Evolutionary conservation across 345 rosid species (phyloP).

Genomic region (Turritis glabra): DNA sequence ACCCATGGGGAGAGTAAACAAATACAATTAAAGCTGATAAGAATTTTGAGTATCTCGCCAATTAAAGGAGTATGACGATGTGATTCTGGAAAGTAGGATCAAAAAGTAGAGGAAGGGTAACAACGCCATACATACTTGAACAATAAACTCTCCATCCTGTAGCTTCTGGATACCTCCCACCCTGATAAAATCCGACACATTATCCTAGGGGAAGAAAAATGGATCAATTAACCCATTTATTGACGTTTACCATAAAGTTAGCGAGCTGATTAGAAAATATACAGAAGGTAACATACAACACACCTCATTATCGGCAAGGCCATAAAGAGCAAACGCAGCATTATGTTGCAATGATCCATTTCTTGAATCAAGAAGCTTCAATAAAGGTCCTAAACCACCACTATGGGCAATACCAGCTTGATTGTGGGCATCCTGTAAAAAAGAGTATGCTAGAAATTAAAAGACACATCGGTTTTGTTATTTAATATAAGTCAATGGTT

Average conservation of each 20-base stretch:
- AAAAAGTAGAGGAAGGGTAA: not conserved
- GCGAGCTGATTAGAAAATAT: not conserved
- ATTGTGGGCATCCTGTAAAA: constrained; percentile 79
- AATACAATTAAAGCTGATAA: not conserved
- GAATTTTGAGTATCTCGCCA: constrained; percentile 7
- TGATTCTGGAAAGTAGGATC: constrained; percentile 19
- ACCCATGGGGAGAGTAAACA: not conserved
- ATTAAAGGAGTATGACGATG: not conserved
- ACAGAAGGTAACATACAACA: constrained; percentile 12
- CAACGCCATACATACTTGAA: constrained; percentile 61
- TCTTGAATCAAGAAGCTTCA: constrained; percentile 95
- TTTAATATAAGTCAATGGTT: not conserved
- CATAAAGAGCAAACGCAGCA: constrained; percentile 99
- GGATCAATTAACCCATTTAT: constrained; percentile 31
- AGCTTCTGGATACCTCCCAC: constrained; percentile 97
- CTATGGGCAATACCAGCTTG: constrained; percentile 97
- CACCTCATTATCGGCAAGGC: constrained; percentile 99
- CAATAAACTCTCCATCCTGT: constrained; percentile 95
- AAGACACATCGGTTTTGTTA: constrained; percentile 1
- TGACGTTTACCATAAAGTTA: constrained; percentile 25
- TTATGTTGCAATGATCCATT: constrained; percentile 98
- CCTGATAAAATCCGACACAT: constrained; percentile 90
- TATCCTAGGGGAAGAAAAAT: constrained; percentile 67
- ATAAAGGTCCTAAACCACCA: constrained; percentile 86
- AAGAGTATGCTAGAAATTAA: constrained; percentile 5